Base-by-base conservation (phyloP, 495 filamentous ascomycete species). In the Penicillium longicatenatum region DNA sequence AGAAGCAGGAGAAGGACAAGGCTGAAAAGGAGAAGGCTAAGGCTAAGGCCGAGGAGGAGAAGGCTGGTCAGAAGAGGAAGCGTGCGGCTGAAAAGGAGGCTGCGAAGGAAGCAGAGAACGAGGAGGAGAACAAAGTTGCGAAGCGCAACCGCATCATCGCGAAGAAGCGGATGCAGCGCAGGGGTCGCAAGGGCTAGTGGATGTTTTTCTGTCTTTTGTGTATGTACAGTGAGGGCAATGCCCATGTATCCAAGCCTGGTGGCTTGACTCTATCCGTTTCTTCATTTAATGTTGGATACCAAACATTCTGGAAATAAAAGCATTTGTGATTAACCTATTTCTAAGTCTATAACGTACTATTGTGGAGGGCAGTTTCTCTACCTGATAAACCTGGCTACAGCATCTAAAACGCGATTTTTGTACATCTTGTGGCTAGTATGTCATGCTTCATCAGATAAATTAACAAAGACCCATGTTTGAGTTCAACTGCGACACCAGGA, bases 111-210 rank as follows among this genome's bases (percentile, higher is more conserved):
- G 71, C 64, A 33, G 54, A 61, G 46, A 67, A 71, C 14, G 42
- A 73, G 24, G 79, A 82, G 20, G 75, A 79, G 53, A 80, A 82
- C 59, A 87, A 84, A 69, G 37, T 83, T 17, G 79, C 81, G 9
- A 85, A 85, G 68, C 78, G 84, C 60, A 81, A 83, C 59, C 77
- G 80, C 50, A 89, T 90, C 62, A 90, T 90, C 65, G 79, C 82
- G 57, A 84, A 82, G 69, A 90, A 90, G 73, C 76, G 87, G 31
- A 81, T 81, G 73, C 74, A 80, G 69, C 78, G 87, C 50, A 81
- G 75, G 57, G 57, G 64, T 50, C 73, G 82, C 50, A 82, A 77
- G 63, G 76, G 67, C 41, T 77, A 74, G 37, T 70, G 60, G 67
- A 48, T 29, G 39, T 57, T 54, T 31, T 12, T 39, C 20, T 20